Evolutionary conservation across 2,329 filamentous ascomycete genomes (phyloP).

Genomic region (Trichophyton rubrum): DNA sequence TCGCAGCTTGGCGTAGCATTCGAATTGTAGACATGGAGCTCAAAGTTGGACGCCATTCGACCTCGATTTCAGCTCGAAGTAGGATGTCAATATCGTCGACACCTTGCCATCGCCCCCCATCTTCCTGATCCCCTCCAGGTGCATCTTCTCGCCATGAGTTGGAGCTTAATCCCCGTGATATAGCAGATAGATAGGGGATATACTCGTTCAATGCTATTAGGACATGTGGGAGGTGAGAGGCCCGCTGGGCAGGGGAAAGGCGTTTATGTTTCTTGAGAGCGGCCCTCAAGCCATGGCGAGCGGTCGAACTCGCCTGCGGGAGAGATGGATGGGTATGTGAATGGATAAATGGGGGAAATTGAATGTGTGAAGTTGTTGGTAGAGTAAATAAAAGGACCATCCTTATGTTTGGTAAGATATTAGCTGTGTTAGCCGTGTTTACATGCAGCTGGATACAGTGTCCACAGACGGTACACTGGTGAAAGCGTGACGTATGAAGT

Average conservation of each 20-base stretch:
- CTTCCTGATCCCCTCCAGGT: constrained; percentile 2
- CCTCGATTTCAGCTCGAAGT: constrained; percentile 54
- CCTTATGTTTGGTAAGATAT: not conserved
- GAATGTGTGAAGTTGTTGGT: constrained; percentile 78
- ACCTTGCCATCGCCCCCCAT: not conserved
- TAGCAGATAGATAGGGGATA: constrained; percentile 66
- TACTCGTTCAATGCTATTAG: constrained; percentile 61
- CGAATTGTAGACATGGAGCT: constrained; percentile 26
- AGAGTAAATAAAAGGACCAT: constrained; percentile 89
- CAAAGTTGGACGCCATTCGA: constrained; percentile 72
- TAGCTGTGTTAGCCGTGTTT: not conserved
- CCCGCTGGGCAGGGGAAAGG: constrained; percentile 58
- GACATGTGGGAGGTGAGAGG: constrained; percentile 57
- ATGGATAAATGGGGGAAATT: constrained; percentile 63
- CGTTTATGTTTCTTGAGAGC: constrained; percentile 82
- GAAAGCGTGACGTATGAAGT: not conserved
- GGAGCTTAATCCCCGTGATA: constrained; percentile 59
- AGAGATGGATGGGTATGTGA: constrained; percentile 82
- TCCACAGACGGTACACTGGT: not conserved
- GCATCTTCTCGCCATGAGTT: constrained; percentile 22
- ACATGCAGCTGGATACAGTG: not conserved
- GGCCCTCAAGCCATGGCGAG: constrained; percentile 70
- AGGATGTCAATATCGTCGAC: constrained; percentile 54
- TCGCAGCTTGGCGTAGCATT: constrained; percentile 11
- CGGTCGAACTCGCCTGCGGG: constrained; percentile 66